Percentiles rank a stretch among this genome's conserved stretches.
Conservation (phyloP, 805 yeast genomes). For the Metschnikowia lunata region DNA sequence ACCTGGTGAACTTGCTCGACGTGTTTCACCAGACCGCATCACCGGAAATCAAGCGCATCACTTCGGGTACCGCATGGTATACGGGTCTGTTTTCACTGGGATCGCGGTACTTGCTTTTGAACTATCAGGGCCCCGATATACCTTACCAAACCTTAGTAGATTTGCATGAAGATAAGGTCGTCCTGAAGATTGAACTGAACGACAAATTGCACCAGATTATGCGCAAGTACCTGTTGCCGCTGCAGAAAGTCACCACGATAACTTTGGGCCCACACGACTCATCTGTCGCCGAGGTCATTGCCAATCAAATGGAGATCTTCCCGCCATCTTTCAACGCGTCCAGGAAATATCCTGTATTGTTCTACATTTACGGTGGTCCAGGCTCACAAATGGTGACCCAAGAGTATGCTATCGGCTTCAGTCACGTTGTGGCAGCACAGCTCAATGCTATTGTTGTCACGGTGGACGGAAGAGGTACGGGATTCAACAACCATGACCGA, state of each 20-base stretch:
- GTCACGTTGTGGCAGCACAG: conserved; percentile 72
- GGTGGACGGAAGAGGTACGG: conserved; percentile 97
- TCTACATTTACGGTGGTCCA: conserved; percentile 94
- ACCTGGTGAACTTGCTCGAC: conserved; percentile 54
- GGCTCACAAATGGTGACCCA: conserved; percentile 80
- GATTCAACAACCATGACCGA: conserved; percentile 59
- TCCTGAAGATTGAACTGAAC: conserved; percentile 47
- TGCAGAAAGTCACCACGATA: conserved; percentile 47
- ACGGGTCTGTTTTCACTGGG: conserved; percentile 76
- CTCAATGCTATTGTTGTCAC: conserved; percentile 84
- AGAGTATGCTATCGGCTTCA: conserved; percentile 56
- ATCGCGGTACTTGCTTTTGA: conserved; percentile 62
- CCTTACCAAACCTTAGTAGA: conserved; percentile 74
- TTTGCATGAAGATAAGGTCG: conserved; percentile 25
- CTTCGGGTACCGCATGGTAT: conserved; percentile 51
- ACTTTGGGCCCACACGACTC: conserved; percentile 48
- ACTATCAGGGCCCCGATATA: conserved; percentile 72
- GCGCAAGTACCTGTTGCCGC: conserved; percentile 52
- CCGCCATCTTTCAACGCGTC: conserved; percentile 67
- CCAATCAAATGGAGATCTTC: conserved; percentile 69
- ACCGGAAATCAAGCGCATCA: conserved; percentile 28
- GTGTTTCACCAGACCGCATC: conserved; percentile 35
- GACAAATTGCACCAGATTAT: conserved; percentile 36
- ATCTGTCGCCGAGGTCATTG: conserved; percentile 42
- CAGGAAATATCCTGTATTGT: conserved; percentile 76